Evolutionary conservation across 1,284 basidiomycete species (phyloP), one percentile per base, ranked within the genome.

Genomic region (Vanrija humicola): DNA sequence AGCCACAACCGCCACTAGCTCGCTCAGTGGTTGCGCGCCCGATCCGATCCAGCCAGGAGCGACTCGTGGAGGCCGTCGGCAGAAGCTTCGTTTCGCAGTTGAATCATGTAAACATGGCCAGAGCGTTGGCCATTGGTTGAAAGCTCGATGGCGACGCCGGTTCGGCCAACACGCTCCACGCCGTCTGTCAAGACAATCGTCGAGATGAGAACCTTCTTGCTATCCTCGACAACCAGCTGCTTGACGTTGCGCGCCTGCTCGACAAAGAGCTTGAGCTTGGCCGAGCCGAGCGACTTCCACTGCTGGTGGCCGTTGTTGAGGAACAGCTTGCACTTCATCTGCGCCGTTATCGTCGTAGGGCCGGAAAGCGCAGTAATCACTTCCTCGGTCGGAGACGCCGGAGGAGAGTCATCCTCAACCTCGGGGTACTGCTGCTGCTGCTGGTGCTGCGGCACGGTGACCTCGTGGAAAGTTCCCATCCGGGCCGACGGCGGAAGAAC

Each of bases 271-370:
- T 90, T 93, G 59, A 98, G 81, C 66, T 86, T 86, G 6, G 90
- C 92, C 12, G 87, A 81, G 2, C 96, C 96, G 40, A 98, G 80
- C 3, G 89, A 86, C 79, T 97, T 98, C 96, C 96, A 99, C 74
- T 97, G 91, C 23, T 87, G 87, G 72, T 98, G 94, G 40, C 89
- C 86, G 69, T 96, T 92, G 74, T 98, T 89, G 52, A 96, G 79
- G 79, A 98, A 98, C 34, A 98, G 86, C 77, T 98, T 98, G 83
- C 95, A 98, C 74, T 95, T 94, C 90, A 96, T 97, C 69, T 91
- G 86, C n/a, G 90, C 91, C 5, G 88, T 84, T 48, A 98, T 80
- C 12, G 83, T 79, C 7, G 88, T 82, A 1, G 90, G 89, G 1
- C 86, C 89, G 16, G 80, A 74, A 1, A 82, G 77, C 21, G 73